phyloP scores from a whole-genome alignment of 768 basidiomycete genomes.

The Scleroderma bovista region DNA sequence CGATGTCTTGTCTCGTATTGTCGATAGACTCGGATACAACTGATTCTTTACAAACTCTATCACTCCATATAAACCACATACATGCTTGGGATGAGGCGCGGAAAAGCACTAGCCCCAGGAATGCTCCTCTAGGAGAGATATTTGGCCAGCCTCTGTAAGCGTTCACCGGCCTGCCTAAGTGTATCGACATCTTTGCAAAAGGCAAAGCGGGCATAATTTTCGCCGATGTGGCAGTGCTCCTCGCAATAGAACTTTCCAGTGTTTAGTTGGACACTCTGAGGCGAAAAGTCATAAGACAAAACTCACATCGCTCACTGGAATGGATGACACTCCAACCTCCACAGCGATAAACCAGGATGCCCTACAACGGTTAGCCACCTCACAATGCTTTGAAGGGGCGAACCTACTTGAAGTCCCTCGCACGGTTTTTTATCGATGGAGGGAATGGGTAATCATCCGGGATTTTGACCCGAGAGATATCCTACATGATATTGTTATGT shows the following conservation, averaged over 20 bases:
- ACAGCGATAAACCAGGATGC: slow-evolving; percentile 95
- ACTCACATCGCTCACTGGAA: slow-evolving; percentile 90
- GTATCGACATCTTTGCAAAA: slow-evolving; percentile 96
- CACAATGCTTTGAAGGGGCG: neutral
- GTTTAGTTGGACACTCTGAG: slow-evolving; percentile 5
- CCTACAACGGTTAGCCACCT: slow-evolving; percentile 35
- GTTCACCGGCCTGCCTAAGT: slow-evolving; percentile 71
- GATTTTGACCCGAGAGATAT: slow-evolving; percentile 70
- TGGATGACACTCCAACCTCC: slow-evolving; percentile 86
- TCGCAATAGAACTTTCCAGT: slow-evolving; percentile 78
- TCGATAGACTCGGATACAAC: slow-evolving; percentile 43
- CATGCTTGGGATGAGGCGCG: too few relatives aligned
- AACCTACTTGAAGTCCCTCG: slow-evolving; percentile 77
- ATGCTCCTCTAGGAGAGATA: slow-evolving; percentile 37
- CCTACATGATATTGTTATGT: slow-evolving; percentile 35
- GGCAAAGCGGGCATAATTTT: slow-evolving; percentile 82
- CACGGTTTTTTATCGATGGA: slow-evolving; percentile 64
- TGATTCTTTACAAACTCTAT: neutral
- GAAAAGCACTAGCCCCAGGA: too few relatives aligned
- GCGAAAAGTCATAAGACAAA: neutral
- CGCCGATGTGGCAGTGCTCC: slow-evolving; percentile 81
- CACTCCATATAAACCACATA: too few relatives aligned
- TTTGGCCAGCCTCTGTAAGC: slow-evolving; percentile 69
- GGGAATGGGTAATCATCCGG: slow-evolving; percentile 87
- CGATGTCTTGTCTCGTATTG: slow-evolving; percentile 62